Conservation (phyloP, 352 stramenopile genomes). For the Pythium oligandrum region DNA sequence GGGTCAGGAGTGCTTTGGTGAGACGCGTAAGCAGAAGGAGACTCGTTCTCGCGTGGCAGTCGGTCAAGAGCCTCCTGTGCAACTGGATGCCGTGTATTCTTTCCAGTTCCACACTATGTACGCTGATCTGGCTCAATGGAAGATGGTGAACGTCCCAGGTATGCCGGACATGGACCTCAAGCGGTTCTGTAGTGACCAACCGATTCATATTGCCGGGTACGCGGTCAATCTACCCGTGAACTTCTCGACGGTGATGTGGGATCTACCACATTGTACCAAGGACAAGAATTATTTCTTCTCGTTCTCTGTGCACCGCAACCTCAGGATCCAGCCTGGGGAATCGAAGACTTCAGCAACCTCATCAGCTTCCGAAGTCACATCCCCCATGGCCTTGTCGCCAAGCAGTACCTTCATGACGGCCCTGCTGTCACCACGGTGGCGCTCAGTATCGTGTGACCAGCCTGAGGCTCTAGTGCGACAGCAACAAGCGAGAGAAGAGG, state of each 20-base stretch:
- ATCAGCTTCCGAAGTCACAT: no score
- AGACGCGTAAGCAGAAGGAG: slow-evolving; percentile 22
- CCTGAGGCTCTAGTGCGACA: slow-evolving; percentile 10
- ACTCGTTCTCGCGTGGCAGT: slow-evolving; percentile 15
- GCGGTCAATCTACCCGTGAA: slow-evolving; percentile 12
- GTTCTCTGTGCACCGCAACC: slow-evolving; percentile 26
- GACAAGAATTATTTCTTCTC: slow-evolving; percentile 45
- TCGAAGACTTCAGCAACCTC: no score
- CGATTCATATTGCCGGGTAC: slow-evolving; percentile 44
- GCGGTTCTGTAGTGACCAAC: slow-evolving; percentile 26
- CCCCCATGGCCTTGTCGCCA: no score
- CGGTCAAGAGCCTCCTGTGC: slow-evolving; percentile 21
- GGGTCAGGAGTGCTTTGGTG: slow-evolving; percentile 30
- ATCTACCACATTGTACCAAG: slow-evolving; percentile 17
- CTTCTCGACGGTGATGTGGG: neutral
- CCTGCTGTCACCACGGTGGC: slow-evolving; percentile 4
- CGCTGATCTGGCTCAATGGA: slow-evolving; percentile 38
- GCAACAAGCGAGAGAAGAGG: neutral
- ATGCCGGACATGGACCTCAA: slow-evolving; percentile 34
- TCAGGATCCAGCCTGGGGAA: no score
- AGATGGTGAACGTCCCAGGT: slow-evolving; percentile 37
- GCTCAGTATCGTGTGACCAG: slow-evolving; percentile 21
- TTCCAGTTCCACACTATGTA: slow-evolving; percentile 59
- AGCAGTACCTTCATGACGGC: no score
- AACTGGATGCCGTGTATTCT: slow-evolving; percentile 41